These are phyloP conservation scores for Penicillium cataractarum DNA, from an alignment of 495 filamentous ascomycete genomes.

Conservation along the genomic window DNA sequence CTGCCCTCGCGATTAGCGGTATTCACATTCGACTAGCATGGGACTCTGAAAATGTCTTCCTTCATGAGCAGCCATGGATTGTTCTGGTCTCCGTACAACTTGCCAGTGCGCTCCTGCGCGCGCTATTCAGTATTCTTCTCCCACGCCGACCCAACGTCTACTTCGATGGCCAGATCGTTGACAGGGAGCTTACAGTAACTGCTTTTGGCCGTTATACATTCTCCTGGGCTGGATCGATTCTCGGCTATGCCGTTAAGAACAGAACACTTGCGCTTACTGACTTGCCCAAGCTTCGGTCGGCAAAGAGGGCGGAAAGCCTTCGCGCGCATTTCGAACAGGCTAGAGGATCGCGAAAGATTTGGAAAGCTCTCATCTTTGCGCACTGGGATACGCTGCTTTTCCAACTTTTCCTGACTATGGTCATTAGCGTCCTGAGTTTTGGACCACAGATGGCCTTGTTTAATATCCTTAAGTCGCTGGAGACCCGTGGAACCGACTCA, in stretches of 20 bases:
- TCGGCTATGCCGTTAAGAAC: slow-evolving; percentile 56
- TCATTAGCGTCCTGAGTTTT: slow-evolving; percentile 61
- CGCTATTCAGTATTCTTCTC: slow-evolving; percentile 42
- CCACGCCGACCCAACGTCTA: slow-evolving; percentile 71
- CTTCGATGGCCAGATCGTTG: slow-evolving; percentile 59
- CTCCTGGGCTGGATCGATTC: slow-evolving; percentile 59
- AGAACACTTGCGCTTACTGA: slow-evolving; percentile 61
- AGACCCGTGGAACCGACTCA: slow-evolving; percentile 47
- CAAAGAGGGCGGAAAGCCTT: slow-evolving; percentile 33
- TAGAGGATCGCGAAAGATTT: slow-evolving; percentile 56
- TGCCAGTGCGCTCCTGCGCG: slow-evolving; percentile 33
- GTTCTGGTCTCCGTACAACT: slow-evolving; percentile 28
- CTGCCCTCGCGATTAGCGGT: slow-evolving; percentile 21
- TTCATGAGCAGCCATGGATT: slow-evolving; percentile 15
- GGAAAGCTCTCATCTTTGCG: slow-evolving; percentile 59
- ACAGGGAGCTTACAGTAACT: slow-evolving; percentile 63
- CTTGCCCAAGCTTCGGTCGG: slow-evolving; percentile 50
- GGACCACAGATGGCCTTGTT: slow-evolving; percentile 71
- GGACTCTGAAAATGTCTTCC: slow-evolving; percentile 10
- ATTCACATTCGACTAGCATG: slow-evolving; percentile 27
- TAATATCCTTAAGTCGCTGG: slow-evolving; percentile 64
- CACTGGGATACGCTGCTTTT: slow-evolving; percentile 56
- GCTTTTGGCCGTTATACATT: slow-evolving; percentile 66
- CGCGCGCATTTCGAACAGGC: slow-evolving; percentile 54
- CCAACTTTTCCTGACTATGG: slow-evolving; percentile 58